These are phyloP conservation scores for Alternaria infectoria DNA, from an alignment of 2,329 filamentous ascomycete genomes.

Conservation along the genomic window DNA sequence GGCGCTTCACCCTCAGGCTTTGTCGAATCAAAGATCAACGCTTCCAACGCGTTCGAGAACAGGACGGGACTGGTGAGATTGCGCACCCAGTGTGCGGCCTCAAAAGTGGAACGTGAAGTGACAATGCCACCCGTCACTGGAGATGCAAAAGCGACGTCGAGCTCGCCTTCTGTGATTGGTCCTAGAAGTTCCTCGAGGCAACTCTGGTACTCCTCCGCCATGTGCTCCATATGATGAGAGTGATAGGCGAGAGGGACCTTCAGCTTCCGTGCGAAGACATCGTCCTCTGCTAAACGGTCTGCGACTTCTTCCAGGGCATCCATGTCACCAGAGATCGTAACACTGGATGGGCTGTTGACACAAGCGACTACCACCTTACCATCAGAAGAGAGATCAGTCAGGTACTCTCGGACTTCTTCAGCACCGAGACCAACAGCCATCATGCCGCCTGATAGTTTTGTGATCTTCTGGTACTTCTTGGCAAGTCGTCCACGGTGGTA, in stretches of 20 bases:
- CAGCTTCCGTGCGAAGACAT: conserved; percentile 49
- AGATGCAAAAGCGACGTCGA: background rate
- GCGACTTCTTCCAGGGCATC: conserved; percentile 43
- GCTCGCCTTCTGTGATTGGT: background rate
- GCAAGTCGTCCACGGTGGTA: conserved; percentile 29
- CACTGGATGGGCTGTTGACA: conserved; percentile 36
- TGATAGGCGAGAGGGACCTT: conserved; percentile 54
- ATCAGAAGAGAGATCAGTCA: background rate
- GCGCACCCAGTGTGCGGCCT: conserved; percentile 22
- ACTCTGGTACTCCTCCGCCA: conserved; percentile 8
- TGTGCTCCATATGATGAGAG: conserved; percentile 25
- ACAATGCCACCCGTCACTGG: background rate
- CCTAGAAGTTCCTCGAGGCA: conserved; percentile 13
- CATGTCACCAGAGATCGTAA: conserved; percentile 53
- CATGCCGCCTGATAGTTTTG: conserved; percentile 15
- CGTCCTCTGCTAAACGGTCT: conserved; percentile 43
- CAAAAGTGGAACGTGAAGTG: background rate
- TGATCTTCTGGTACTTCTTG: background rate
- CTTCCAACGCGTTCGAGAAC: conserved; percentile 19
- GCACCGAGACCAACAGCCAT: conserved; percentile 23
- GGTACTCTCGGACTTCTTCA: conserved; percentile 2
- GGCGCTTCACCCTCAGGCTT: background rate
- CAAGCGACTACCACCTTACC: background rate
- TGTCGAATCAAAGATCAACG: background rate
- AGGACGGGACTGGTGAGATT: conserved; percentile 28